Evolutionary conservation across 257 asterid genomes (phyloP).

Genomic region (Misopates orontium): DNA sequence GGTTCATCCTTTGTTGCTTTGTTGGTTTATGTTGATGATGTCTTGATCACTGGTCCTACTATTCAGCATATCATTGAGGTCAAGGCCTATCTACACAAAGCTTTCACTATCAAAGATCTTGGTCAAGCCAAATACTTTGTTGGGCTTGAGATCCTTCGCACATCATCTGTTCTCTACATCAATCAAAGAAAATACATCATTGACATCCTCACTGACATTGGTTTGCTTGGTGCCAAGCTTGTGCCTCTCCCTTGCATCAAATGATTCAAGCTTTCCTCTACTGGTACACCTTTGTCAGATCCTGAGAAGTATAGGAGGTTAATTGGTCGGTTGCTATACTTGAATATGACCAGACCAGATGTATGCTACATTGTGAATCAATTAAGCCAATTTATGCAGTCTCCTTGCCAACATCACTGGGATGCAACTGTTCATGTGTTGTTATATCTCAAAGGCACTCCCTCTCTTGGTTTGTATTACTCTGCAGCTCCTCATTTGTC

Average conservation of each 20-base stretch:
- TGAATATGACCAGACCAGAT: too few species aligned
- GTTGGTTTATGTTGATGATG: conserved; percentile 9
- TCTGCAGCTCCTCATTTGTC: too few species aligned
- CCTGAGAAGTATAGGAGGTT: too few species aligned
- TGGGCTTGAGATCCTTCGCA: neutral
- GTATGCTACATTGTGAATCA: too few species aligned
- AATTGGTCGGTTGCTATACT: too few species aligned
- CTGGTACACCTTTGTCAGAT: too few species aligned
- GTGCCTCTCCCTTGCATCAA: neutral
- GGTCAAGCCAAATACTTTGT: neutral
- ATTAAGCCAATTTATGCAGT: too few species aligned
- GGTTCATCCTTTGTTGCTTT: neutral
- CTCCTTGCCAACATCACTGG: too few species aligned
- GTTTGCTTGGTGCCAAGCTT: neutral
- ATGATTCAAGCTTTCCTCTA: neutral
- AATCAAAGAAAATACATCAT: neutral
- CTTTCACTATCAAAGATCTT: conserved; percentile 6
- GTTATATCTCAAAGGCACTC: too few species aligned
- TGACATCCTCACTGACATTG: neutral
- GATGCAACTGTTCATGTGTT: too few species aligned
- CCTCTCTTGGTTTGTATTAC: too few species aligned
- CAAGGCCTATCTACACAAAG: neutral
- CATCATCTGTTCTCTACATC: neutral
- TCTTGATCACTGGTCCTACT: neutral
- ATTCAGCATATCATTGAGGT: accelerated